Percentiles rank a stretch among this genome's conserved stretches.
Conservation (phyloP, 305 asterid genomes). For the Fraxinus latifolia region DNA sequence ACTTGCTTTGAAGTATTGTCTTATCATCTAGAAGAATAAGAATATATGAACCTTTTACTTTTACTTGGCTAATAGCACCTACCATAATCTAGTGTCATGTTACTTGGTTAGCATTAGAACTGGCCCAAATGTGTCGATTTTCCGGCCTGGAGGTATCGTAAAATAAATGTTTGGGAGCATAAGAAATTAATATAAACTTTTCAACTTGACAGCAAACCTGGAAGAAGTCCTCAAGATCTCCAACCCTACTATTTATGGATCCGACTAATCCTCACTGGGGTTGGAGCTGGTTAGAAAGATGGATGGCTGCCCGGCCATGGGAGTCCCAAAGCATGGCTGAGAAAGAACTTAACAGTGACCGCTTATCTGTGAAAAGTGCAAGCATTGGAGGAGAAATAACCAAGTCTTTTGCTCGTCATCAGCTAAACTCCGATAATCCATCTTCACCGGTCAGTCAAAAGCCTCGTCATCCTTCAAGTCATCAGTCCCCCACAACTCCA, state of each 20-base stretch:
- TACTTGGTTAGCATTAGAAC: not conserved
- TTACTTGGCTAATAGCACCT: not conserved
- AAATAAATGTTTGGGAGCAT: not conserved
- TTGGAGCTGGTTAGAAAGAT: constrained; percentile 98
- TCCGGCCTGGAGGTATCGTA: not conserved
- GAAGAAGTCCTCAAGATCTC: constrained; percentile 73
- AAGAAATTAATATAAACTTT: not conserved
- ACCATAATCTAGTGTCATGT: not conserved
- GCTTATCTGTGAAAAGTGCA: constrained; percentile 42
- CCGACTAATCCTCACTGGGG: constrained; percentile 99
- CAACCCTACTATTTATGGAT: constrained; percentile 81
- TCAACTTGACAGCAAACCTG: constrained; percentile 66
- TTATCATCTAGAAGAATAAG: not conserved
- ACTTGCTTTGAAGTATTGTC: not conserved
- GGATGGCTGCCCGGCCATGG: constrained; percentile 78
- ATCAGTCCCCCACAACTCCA: constrained; percentile 49
- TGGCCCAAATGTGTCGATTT: not conserved
- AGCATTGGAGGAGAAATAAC: constrained; percentile 60
- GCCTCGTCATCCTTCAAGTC: constrained; percentile 32
- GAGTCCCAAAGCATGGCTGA: constrained; percentile 45
- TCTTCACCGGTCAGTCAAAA: constrained; percentile 54
- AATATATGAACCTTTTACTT: not conserved
- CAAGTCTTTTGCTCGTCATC: constrained; percentile 81
- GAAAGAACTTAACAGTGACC: constrained; percentile 53
- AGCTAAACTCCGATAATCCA: constrained; percentile 63